A percentile compares a stretch with the other conserved stretches of the same genome.
Conservation (phyloP, 352 stramenopile species). For the Saprolegnia parasitica region DNA sequence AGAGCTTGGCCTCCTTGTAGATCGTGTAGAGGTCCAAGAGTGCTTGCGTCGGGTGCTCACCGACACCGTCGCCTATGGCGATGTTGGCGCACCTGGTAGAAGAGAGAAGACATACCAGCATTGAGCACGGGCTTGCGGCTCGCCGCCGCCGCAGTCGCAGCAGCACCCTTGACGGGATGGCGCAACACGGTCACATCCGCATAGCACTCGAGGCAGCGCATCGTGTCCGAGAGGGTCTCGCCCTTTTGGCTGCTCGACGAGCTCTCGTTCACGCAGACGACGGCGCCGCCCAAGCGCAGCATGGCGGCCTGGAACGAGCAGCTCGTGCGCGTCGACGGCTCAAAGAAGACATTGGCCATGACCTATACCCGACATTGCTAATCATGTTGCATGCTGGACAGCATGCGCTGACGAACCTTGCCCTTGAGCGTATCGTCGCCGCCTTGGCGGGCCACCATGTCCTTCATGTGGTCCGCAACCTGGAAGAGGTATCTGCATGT, state of each 20-base stretch:
- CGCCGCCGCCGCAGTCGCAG: constrained; percentile 60
- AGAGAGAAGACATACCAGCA: constrained; percentile 41
- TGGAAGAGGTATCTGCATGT: constrained; percentile 51
- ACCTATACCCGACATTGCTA: constrained; percentile 42
- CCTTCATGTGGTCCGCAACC: constrained; percentile 80
- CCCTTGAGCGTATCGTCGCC: constrained; percentile 74
- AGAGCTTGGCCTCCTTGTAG: constrained; percentile 76
- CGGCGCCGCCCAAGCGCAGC: constrained; percentile 92
- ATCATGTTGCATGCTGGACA: background rate
- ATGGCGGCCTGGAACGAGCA: constrained; percentile 98
- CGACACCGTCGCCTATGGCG: constrained; percentile 87
- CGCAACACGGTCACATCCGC: constrained; percentile 93
- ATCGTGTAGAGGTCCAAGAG: constrained; percentile 99
- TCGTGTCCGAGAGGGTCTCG: constrained; percentile 97
- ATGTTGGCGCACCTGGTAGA: background rate
- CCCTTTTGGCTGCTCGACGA: constrained; percentile 97
- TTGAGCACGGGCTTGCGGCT: constrained; percentile 93
- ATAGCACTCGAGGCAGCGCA: constrained; percentile 96
- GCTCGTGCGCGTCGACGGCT: constrained; percentile 96
- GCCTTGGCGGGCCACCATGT: constrained; percentile 68
- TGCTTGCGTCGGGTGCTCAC: constrained; percentile 98
- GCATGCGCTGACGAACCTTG: constrained; percentile 41
- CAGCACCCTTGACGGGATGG: constrained; percentile 89
- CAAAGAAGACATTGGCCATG: constrained; percentile 97
- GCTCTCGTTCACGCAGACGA: constrained; percentile 91